Percentiles rank a stretch among this genome's conserved stretches.
phyloP scores from a whole-genome alignment of 441 rosid species.

The Macaranga tanarius region DNA sequence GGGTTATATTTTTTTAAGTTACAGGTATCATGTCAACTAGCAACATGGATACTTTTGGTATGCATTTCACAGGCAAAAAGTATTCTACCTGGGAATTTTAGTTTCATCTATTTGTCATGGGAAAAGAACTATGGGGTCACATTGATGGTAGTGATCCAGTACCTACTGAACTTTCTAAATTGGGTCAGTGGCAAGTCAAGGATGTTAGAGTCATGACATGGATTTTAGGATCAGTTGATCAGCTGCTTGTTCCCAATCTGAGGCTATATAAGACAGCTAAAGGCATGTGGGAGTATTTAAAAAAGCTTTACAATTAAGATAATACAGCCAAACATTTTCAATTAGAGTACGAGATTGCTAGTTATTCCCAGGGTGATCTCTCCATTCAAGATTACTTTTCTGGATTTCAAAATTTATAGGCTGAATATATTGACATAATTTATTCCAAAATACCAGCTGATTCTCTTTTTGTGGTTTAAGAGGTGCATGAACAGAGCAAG shows the following conservation, averaged over 20 bases:
- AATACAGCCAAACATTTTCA: neutral
- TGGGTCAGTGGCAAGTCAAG: neutral
- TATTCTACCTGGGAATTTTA: neutral
- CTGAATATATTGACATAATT: neutral
- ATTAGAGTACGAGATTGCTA: neutral
- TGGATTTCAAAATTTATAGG: neutral
- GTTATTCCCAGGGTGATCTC: neutral
- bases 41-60: neutral
- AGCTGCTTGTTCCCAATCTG: neutral
- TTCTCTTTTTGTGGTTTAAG: neutral
- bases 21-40: neutral
- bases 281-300: neutral
- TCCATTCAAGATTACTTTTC: too few relatives aligned
- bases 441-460: neutral
- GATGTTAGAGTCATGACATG: neutral
- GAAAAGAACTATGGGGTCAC: too few relatives aligned
- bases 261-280: neutral
- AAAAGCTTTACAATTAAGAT: neutral
- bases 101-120: too few relatives aligned
- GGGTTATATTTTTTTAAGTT: too few relatives aligned
- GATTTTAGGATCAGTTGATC: neutral
- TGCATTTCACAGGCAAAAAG: neutral
- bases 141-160: too few relatives aligned
- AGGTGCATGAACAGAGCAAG: too few relatives aligned
- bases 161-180: too few relatives aligned